These are phyloP conservation scores for Suillus lakei DNA, from an alignment of 768 basidiomycete genomes.

Conservation along the genomic window DNA sequence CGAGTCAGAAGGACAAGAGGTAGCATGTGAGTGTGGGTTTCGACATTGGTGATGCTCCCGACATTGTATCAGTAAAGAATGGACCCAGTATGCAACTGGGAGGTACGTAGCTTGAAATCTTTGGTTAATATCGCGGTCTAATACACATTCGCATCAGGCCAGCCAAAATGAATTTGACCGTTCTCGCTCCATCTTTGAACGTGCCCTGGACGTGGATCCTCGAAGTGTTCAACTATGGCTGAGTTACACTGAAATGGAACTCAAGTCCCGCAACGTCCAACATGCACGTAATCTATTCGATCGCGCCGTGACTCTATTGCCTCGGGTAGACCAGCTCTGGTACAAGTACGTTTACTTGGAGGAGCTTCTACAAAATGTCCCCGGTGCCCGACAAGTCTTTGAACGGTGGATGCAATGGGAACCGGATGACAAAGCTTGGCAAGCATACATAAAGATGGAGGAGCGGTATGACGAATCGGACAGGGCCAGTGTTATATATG, in stretches of 20 bases:
- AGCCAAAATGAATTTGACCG: constrained; percentile 96
- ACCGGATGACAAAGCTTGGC: constrained; percentile 99
- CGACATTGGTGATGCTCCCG: not conserved
- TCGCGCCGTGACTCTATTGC: constrained; percentile 94
- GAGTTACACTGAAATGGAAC: constrained; percentile 95
- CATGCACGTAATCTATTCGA: constrained; percentile 98
- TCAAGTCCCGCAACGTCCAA: constrained; percentile 96
- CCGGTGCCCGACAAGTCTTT: constrained; percentile 96
- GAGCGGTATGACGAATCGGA: constrained; percentile 91
- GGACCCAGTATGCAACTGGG: constrained; percentile 87
- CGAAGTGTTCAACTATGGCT: constrained; percentile 92
- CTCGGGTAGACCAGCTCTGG: constrained; percentile 97
- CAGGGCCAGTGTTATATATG: constrained; percentile 90
- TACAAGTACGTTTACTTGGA: constrained; percentile 99
- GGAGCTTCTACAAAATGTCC: constrained; percentile 93
- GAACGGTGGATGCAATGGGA: constrained; percentile 99
- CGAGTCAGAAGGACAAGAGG: constrained; percentile 79
- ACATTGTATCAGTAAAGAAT: constrained; percentile 66
- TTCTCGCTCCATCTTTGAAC: constrained; percentile 94
- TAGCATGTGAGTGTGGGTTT: constrained; percentile 63
- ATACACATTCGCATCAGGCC: constrained; percentile 51
- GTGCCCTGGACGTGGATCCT: constrained; percentile 94
- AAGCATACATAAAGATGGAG: constrained; percentile 99
- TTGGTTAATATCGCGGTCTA: constrained; percentile 15
- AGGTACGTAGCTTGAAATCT: constrained; percentile 46